Evolutionary conservation across 2,329 filamentous ascomycete genomes (phyloP).

Genomic region (Cladobotryum mycophilum): DNA sequence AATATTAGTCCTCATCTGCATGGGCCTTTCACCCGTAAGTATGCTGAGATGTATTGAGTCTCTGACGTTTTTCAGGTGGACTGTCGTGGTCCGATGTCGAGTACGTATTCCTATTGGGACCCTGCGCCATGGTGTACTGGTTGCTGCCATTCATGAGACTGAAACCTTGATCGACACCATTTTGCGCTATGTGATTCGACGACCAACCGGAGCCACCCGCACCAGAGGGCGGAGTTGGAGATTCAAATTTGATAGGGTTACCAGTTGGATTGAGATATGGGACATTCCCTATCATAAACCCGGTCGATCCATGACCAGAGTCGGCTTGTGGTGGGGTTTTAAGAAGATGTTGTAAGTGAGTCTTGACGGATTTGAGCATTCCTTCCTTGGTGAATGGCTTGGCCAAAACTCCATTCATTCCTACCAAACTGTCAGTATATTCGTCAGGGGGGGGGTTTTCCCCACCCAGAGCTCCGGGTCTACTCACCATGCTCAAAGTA

Average conservation of each 20-base stretch:
- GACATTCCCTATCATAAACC: conserved; percentile 28
- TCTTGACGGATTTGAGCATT: conserved; percentile 78
- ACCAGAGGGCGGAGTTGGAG: conserved; percentile 48
- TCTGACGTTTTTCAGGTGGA: conserved; percentile 47
- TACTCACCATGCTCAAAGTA: conserved; percentile 90
- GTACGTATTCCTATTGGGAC: conserved; percentile 1
- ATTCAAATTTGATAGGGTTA: conserved; percentile 43
- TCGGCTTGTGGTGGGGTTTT: conserved; percentile 53
- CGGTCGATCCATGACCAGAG: conserved; percentile 24
- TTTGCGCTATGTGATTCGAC: conserved; percentile 45
- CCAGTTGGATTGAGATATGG: conserved; percentile 29
- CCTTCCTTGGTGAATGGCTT: conserved; percentile 93
- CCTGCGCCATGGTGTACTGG: conserved; percentile 25
- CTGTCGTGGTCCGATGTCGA: conserved; percentile 33
- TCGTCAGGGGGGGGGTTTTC: too few relatives aligned
- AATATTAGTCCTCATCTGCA: not conserved
- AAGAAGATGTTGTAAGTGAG: conserved; percentile 78
- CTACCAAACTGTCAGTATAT: conserved; percentile 38
- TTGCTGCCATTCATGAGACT: conserved; percentile 38
- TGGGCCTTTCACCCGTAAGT: conserved; percentile 31
- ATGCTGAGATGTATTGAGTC: conserved; percentile 39
- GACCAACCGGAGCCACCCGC: conserved; percentile 44
- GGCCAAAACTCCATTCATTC: conserved; percentile 95
- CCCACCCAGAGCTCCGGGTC: too few relatives aligned
- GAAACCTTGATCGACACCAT: conserved; percentile 40